phyloP scores from a whole-genome alignment of 805 yeast genomes.

The Lachancea thermotolerans region DNA sequence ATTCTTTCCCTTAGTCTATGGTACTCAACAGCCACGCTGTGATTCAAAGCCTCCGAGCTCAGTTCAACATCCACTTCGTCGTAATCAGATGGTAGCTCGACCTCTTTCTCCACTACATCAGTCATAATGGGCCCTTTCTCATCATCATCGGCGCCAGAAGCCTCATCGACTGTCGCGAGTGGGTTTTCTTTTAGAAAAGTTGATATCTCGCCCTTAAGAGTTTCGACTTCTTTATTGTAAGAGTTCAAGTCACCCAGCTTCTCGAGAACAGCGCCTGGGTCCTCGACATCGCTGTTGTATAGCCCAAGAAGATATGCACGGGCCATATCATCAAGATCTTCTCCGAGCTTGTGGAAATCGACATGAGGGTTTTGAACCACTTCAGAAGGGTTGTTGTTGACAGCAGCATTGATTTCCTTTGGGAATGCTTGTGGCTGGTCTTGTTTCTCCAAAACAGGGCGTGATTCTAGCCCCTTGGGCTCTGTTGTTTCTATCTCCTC shows the following conservation, averaged over 20 bases:
- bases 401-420: neutral
- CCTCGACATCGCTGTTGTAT: constrained; percentile 54
- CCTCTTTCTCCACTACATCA: constrained; percentile 31
- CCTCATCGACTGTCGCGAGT: neutral
- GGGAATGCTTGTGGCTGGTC: constrained; percentile 3
- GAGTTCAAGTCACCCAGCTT: constrained; percentile 46
- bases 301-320: constrained; percentile 52
- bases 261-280: constrained; percentile 49
- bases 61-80: constrained; percentile 7
- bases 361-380: constrained; percentile 21
- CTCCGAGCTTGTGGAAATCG: constrained; percentile 38
- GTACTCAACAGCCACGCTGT: constrained; percentile 50
- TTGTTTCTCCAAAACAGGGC: constrained; percentile 1
- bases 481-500: too few relatives aligned
- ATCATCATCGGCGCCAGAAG: constrained; percentile 3
- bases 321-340: constrained; percentile 51
- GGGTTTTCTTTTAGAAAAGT: constrained; percentile 21
- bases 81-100: constrained; percentile 2
- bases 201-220: constrained; percentile 21
- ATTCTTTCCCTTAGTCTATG: constrained; percentile 45
- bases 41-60: constrained; percentile 32
- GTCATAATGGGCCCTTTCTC: constrained; percentile 25
- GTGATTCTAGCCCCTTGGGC: too few relatives aligned
- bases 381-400: neutral
- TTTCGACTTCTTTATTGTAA: constrained; percentile 43